Conservation (phyloP, 768 basidiomycete species). For the Mycena latifolia region DNA sequence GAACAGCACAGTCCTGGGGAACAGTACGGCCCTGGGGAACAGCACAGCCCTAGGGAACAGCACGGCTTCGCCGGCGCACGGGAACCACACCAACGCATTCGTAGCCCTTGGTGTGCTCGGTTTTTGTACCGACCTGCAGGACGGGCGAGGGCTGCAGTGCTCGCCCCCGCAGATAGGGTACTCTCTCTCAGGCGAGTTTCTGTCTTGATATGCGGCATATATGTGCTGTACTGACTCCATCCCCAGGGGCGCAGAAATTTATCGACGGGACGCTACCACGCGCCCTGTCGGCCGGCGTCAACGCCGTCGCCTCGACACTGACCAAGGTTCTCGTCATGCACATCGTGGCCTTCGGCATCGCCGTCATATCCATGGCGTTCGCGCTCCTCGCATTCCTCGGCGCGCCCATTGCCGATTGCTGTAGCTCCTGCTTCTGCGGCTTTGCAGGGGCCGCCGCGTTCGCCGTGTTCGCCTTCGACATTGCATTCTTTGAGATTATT, state of each 20-base stretch:
- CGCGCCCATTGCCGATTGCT: slow-evolving; percentile 10
- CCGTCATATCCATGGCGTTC: slow-evolving; percentile 1
- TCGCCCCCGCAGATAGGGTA: slow-evolving; percentile 17
- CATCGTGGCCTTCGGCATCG: neutral
- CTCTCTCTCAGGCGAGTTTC: slow-evolving; percentile 7
- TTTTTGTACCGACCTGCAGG: slow-evolving; percentile 23
- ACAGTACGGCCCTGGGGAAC: no score
- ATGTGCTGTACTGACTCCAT: neutral
- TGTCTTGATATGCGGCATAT: neutral
- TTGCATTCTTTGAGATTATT: slow-evolving; percentile 16
- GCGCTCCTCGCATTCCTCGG: neutral
- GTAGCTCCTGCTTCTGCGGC: slow-evolving; percentile 6
- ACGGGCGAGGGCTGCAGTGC: slow-evolving; percentile 26
- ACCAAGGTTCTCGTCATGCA: slow-evolving; percentile 5
- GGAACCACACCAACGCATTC: slow-evolving; percentile 17
- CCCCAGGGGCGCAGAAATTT: slow-evolving; percentile 4
- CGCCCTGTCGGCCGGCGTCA: no score
- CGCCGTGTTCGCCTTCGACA: slow-evolving; percentile 16
- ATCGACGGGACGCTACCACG: neutral
- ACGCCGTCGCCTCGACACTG: neutral
- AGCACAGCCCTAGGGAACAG: no score
- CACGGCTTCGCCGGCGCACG: no score
- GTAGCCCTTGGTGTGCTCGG: slow-evolving; percentile 28
- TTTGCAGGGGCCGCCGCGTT: slow-evolving; percentile 12
- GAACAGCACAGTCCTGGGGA: no score